phyloP scores from a whole-genome alignment of 192 early-diverging fungal species.

The Helicostylum pulchrum region DNA sequence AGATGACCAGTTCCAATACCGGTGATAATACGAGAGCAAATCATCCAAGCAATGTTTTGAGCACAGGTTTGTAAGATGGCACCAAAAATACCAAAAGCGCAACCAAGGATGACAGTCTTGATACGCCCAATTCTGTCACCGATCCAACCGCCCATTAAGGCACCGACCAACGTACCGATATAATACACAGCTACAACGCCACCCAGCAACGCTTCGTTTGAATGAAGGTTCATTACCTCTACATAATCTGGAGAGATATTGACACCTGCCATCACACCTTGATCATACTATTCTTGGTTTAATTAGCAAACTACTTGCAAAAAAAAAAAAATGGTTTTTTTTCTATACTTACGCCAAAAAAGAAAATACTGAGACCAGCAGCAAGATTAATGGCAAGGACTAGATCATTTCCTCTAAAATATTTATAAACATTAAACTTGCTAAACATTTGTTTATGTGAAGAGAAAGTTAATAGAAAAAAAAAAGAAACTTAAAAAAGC shows the following conservation, averaged over 20 bases:
- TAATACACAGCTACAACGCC: constrained; percentile 33
- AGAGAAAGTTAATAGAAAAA: too few species aligned
- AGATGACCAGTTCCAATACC: constrained; percentile 31
- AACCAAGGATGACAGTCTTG: constrained; percentile 22
- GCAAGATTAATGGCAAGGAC: constrained; percentile 24
- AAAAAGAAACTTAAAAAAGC: too few species aligned
- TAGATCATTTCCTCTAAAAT: constrained; percentile 2
- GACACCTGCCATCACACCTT: constrained; percentile 32
- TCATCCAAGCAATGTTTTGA: constrained; percentile 34
- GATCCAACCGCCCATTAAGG: constrained; percentile 33
- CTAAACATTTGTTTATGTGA: too few species aligned
- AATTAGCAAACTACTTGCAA: neutral
- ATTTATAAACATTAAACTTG: constrained; percentile 1
- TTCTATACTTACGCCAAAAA: constrained; percentile 26
- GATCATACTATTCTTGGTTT: constrained; percentile 22
- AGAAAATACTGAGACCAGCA: constrained; percentile 33
- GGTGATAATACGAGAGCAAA: constrained; percentile 28
- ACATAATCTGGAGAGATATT: constrained; percentile 27
- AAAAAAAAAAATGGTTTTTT: neutral
- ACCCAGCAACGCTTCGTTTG: constrained; percentile 24
- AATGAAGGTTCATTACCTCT: constrained; percentile 21
- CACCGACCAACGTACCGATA: constrained; percentile 28
- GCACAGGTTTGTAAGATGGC: constrained; percentile 29
- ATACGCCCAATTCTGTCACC: constrained; percentile 35
- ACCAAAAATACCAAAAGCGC: constrained; percentile 20